Base-by-base conservation (phyloP, 352 stramenopile genomes). In the Phytopythium chamaehyphon region DNA sequence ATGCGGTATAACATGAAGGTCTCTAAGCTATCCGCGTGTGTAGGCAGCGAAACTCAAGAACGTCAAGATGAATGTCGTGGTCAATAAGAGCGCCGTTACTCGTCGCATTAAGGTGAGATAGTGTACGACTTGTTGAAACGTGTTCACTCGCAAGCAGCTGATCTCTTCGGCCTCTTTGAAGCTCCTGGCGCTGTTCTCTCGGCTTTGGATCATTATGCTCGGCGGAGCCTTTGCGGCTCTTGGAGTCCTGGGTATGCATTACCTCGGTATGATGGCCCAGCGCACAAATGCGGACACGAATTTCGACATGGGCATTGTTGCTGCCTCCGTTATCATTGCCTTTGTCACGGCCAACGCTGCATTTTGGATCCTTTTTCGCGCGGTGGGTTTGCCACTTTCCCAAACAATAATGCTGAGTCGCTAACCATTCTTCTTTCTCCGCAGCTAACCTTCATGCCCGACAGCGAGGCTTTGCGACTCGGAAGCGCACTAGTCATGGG, bases 291-390 rank as follows among this genome's bases (percentile, higher is more conserved):
- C 64, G 0, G 62, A 40, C 12, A 71, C 83, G 67, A 31, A 54
- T 2, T 66, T 83, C 14, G 57, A 76, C 51, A 40, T 21, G 0
- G 67, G 66, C 0, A 59, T 83, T 51, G 66, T 83, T 22, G 53
- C 61, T 6, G 43, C 73, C 6, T 88, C 74, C 14, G 76, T 61
- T 8, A 21, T 77, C 35, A 79, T 88, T 36, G 74, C 74, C 3
- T 82, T 76, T 37, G 66, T 74, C 39, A 71, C 75, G 5, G 74
- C 74, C 9, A 86, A 69, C 18, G 71, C 75, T 1, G 74, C 70
- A 16, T 86, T 86, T 51, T 88, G 74, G 77, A 86, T 85, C 44
- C 53, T 88, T 6, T 86, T 86, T 28, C 71, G 74, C 36, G 70
- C 61, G 18, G 74, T 83, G 61, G 38, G 58, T 55, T 39, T 1